These are phyloP conservation scores for Cyanidium caldarium DNA, from an alignment of 23 red algal genomes.

Conservation along the genomic window DNA sequence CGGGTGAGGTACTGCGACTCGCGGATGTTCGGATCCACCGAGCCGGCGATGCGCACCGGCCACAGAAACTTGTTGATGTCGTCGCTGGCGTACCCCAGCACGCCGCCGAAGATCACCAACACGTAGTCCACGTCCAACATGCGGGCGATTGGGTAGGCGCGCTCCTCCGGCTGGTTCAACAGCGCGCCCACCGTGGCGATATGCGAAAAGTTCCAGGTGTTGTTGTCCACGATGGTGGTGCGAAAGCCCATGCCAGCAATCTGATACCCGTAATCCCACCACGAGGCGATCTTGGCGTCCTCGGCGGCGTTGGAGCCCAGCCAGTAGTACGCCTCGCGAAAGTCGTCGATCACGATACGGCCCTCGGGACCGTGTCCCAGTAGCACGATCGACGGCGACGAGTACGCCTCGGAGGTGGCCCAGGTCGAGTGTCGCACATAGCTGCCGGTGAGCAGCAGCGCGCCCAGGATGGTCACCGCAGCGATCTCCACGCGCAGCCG, in stretches of 20 bases:
- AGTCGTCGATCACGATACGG: slow-evolving; percentile 92
- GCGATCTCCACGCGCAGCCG: slow-evolving; percentile 25
- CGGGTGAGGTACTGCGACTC: slow-evolving; percentile 68
- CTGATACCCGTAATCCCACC: slow-evolving; percentile 99
- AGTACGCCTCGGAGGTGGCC: slow-evolving; percentile 71
- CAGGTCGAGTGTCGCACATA: slow-evolving; percentile 73
- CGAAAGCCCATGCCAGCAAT: slow-evolving; percentile 91
- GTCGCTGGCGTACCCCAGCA: slow-evolving; percentile 78
- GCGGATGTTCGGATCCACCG: slow-evolving; percentile 72
- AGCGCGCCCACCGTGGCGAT: slow-evolving; percentile 95
- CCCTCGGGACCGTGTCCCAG: slow-evolving; percentile 19
- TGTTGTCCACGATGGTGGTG: slow-evolving; percentile 96
- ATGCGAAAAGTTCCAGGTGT: slow-evolving; percentile 98
- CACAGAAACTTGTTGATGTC: slow-evolving; percentile 99
- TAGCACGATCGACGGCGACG: slow-evolving; percentile 73
- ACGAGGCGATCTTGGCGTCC: slow-evolving; percentile 83
- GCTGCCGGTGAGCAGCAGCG: slow-evolving; percentile 26
- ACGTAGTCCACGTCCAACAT: slow-evolving; percentile 98
- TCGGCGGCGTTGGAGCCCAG: slow-evolving; percentile 72
- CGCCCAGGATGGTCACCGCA: slow-evolving; percentile 19
- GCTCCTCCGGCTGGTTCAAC: slow-evolving; percentile 69
- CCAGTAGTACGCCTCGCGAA: slow-evolving; percentile 96
- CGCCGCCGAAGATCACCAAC: slow-evolving; percentile 84
- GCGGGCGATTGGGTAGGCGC: slow-evolving; percentile 61
- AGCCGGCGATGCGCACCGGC: slow-evolving; percentile 77